Conservation (phyloP, 2,329 filamentous ascomycete genomes). For the Periconia sp. region DNA sequence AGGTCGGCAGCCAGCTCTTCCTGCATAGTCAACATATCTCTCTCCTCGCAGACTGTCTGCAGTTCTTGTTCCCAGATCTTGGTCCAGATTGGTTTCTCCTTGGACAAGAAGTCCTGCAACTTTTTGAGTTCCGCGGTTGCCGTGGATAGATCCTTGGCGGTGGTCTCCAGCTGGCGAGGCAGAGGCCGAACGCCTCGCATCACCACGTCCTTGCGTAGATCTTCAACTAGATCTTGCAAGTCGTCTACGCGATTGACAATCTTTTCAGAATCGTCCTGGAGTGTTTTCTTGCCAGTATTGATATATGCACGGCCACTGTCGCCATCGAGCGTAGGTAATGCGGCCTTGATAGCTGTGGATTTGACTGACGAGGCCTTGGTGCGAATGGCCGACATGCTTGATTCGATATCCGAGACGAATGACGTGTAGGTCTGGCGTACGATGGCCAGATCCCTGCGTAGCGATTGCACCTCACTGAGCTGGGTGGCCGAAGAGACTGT, state of each 20-base stretch:
- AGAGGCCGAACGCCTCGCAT: conserved; percentile 88
- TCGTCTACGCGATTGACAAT: conserved; percentile 94
- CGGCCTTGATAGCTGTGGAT: conserved; percentile 71
- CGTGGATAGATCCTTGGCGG: conserved; percentile 83
- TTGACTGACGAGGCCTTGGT: conserved; percentile 84
- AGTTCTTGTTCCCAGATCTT: conserved; percentile 99
- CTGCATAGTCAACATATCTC: conserved; percentile 93
- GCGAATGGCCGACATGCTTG: conserved; percentile 83
- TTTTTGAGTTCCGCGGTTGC: conserved; percentile 88
- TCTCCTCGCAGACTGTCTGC: conserved; percentile 92
- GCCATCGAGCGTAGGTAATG: conserved; percentile 73
- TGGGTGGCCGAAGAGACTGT: conserved; percentile 61
- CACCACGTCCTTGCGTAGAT: conserved; percentile 96
- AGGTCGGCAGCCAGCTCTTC: conserved; percentile 93
- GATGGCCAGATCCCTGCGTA: conserved; percentile 88
- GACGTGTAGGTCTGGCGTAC: conserved; percentile 91
- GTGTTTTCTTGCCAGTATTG: conserved; percentile 81
- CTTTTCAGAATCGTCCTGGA: conserved; percentile 86
- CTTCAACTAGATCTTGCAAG: conserved; percentile 95
- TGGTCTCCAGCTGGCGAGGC: conserved; percentile 85
- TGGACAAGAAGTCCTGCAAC: conserved; percentile 89
- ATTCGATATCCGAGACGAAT: conserved; percentile 86
- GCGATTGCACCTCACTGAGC: conserved; percentile 76
- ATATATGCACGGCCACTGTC: conserved; percentile 87
- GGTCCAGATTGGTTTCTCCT: conserved; percentile 95